Evolutionary conservation across 805 yeast genomes (phyloP).

Genomic region (Starmerella vaccinii): DNA sequence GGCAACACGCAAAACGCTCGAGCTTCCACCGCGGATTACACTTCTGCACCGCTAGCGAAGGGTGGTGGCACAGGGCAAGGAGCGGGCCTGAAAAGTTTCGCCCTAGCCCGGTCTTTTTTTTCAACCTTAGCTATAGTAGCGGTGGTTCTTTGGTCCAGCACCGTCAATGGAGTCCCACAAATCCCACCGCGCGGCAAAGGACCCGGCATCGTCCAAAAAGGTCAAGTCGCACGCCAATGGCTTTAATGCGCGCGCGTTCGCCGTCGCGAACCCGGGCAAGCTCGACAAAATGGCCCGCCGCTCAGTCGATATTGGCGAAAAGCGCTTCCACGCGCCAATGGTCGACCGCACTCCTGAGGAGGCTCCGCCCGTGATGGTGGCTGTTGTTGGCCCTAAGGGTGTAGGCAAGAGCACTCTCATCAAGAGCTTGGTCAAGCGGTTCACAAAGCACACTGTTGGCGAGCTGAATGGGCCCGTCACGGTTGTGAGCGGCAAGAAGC

Average conservation of each 20-base stretch:
- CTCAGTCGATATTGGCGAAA: slow-evolving; percentile 71
- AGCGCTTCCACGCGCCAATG: slow-evolving; percentile 91
- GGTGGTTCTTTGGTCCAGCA: not conserved
- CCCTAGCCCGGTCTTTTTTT: slow-evolving; percentile 5
- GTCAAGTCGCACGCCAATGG: slow-evolving; percentile 85
- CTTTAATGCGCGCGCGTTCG: slow-evolving; percentile 71
- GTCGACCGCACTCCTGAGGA: slow-evolving; percentile 94
- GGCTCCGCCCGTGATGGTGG: slow-evolving; percentile 93
- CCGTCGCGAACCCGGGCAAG: slow-evolving; percentile 75
- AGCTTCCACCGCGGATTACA: no score
- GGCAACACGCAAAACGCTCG: no score
- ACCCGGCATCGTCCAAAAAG: slow-evolving; percentile 54
- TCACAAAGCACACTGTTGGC: slow-evolving; percentile 72
- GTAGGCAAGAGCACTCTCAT: slow-evolving; percentile 94
- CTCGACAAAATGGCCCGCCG: slow-evolving; percentile 75
- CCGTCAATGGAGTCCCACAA: slow-evolving; percentile 51
- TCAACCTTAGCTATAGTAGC: not conserved
- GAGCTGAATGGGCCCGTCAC: slow-evolving; percentile 96
- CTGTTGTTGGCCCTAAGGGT: slow-evolving; percentile 98
- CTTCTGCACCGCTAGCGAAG: no score
- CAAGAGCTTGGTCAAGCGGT: slow-evolving; percentile 74
- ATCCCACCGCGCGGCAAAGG: slow-evolving; percentile 58
- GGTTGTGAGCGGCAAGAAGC: slow-evolving; percentile 86
- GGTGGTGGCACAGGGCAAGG: slow-evolving; percentile 7
- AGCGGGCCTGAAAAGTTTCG: slow-evolving; percentile 3